Evolutionary conservation across 495 filamentous ascomycete species (phyloP).

Genomic region (Achaetomiella virescens): DNA sequence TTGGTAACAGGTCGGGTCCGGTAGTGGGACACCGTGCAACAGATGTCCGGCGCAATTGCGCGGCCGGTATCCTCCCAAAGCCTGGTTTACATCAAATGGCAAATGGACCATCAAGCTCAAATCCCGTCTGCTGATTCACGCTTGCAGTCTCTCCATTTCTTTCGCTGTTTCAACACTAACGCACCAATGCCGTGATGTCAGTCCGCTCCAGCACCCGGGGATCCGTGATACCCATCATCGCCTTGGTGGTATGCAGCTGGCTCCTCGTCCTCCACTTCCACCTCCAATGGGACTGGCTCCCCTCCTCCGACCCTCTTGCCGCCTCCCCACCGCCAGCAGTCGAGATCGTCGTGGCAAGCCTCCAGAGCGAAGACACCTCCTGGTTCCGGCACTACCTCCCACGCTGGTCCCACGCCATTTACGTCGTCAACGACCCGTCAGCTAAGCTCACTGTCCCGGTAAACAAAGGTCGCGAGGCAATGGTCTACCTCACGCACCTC

Average conservation of each 20-base stretch:
- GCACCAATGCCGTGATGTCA: not conserved
- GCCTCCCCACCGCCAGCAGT: conserved; percentile 9
- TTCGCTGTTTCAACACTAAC: not conserved
- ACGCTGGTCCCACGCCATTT: conserved; percentile 41
- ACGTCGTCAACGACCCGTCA: conserved; percentile 42
- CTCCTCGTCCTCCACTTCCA: conserved; percentile 6
- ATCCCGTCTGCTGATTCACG: too few relatives aligned
- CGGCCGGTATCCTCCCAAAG: too few relatives aligned
- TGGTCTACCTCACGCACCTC: conserved; percentile 59
- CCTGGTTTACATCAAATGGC: too few relatives aligned
- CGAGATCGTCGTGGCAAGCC: conserved; percentile 36
- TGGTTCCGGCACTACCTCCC: conserved; percentile 34
- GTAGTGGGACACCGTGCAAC: too few relatives aligned
- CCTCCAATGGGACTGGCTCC: conserved; percentile 2
- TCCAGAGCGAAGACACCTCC: conserved; percentile 26
- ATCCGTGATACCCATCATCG: conserved; percentile 2
- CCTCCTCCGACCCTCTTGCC: not conserved
- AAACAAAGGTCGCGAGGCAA: conserved; percentile 59
- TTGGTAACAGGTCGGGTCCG: too few relatives aligned
- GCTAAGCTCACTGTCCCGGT: conserved; percentile 38
- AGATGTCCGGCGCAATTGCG: too few relatives aligned
- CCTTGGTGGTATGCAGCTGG: conserved; percentile 6
- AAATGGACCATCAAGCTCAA: too few relatives aligned
- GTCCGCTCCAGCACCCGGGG: not conserved
- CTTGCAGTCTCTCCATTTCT: too few relatives aligned